Base-by-base conservation (phyloP, 441 rosid genomes). In the Biscutella laevigata region DNA sequence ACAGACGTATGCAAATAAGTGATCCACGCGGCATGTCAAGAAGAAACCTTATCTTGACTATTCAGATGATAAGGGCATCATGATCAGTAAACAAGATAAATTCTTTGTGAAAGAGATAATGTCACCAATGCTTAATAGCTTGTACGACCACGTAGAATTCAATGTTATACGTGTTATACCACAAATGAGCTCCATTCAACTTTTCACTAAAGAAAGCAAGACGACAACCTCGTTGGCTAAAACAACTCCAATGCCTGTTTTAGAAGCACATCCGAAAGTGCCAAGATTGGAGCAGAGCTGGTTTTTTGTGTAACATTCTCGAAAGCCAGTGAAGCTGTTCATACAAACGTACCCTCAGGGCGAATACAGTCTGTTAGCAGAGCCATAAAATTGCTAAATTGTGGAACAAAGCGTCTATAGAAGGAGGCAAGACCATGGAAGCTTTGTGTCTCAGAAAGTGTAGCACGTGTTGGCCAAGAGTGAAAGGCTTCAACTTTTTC, bases 291-390 rank as follows among this genome's bases (percentile, higher is more conserved):
- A 0, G 46, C 28, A 1, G 29, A 17, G 0, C 2, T 11, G 0
- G 11, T 0, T 1, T 1, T 6, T 0, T 3, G 0, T 5, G n/a
- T 41, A 1, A 41, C 22, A 0, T 1, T 0, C 0, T 6, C 0
- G 2, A 41, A 41, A 0, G 46, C 46, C 0, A 0, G 4, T 0
- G n/a, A 3, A 0, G 27, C 28, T 0, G 46, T 21, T 28, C 46
- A 20, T 2, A 1, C 8, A 4, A n/a, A 5, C 1, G 4, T 0
- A 4, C 2, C 0, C 1, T 40, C 14, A n/a, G n/a, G n/a, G n/a
- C n/a, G n/a, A n/a, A 40, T 19, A 19, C 27, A 40, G 0, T 40
- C 4, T 0, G 27, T 40, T 0, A 41, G 0, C 0, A 5, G 16
- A 0, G 46, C 27, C 4, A 21, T 41, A 0, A 41, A 20, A 2